Conservation (phyloP, 345 rosid species). For the Anastatica hierochuntica region DNA sequence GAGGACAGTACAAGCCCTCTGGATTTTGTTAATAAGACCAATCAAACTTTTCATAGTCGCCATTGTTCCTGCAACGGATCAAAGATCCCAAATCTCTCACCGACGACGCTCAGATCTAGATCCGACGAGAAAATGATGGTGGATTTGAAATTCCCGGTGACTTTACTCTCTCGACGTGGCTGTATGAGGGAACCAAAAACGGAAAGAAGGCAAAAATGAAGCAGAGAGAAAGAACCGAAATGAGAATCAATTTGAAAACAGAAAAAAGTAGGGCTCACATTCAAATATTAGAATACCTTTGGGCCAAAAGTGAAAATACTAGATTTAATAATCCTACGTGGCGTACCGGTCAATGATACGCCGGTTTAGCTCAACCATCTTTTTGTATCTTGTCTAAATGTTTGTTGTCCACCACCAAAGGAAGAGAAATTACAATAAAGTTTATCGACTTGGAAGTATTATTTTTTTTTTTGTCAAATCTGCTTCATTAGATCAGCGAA, state of each 20-base stretch:
- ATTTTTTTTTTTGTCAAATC: no score
- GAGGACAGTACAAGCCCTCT: slow-evolving; percentile 90
- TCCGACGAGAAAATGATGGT: not conserved
- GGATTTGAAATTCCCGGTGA: slow-evolving; percentile 10
- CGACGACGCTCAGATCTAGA: slow-evolving; percentile 10
- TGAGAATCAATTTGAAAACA: slow-evolving; percentile 8
- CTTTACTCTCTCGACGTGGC: slow-evolving; percentile 8
- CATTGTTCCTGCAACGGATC: slow-evolving; percentile 44
- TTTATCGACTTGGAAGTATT: no score
- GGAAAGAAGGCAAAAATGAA: no score
- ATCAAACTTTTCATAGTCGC: slow-evolving; percentile 97
- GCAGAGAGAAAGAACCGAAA: slow-evolving; percentile 12
- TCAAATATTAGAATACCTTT: not conserved
- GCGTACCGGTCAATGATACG: no score
- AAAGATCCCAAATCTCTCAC: slow-evolving; percentile 15
- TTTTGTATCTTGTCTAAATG: no score
- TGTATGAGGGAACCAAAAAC: slow-evolving; percentile 6
- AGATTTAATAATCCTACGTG: no score
- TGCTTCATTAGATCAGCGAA: no score
- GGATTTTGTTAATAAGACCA: slow-evolving; percentile 89
- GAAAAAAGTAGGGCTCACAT: not conserved
- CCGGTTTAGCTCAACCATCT: no score
- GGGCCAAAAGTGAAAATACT: not conserved
- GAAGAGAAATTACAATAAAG: no score
- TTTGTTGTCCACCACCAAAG: no score